Evolutionary conservation across 257 asterid species (phyloP).

Genomic region (Mentha longifolia): DNA sequence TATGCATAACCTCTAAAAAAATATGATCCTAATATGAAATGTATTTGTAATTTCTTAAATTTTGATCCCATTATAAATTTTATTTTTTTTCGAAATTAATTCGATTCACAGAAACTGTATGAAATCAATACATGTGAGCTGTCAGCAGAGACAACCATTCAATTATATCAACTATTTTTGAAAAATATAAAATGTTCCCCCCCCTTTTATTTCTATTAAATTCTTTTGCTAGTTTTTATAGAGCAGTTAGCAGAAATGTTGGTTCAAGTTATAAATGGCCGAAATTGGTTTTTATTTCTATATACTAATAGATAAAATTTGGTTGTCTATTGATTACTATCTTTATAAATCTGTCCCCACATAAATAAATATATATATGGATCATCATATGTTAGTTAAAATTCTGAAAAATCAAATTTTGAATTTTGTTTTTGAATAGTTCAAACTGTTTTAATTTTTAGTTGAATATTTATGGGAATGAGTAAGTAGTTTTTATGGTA

Average conservation of each 20-base stretch:
- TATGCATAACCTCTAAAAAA: too few relatives aligned
- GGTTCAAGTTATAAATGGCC: conserved; percentile 38
- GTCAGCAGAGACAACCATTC: conserved; percentile 20
- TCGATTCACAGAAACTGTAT: background rate
- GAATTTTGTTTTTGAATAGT: conserved; percentile 25
- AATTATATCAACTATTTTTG: conserved; percentile 2
- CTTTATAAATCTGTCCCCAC: conserved; percentile 32
- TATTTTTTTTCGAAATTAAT: background rate
- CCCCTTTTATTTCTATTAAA: background rate
- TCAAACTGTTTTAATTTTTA: background rate
- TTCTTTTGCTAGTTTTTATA: conserved; percentile 11
- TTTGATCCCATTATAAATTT: background rate
- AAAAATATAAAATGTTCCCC: background rate
- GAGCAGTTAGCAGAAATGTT: conserved; percentile 30
- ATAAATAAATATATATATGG: conserved; percentile 15
- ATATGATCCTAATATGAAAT: background rate
- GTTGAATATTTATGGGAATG: background rate
- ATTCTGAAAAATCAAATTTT: conserved; percentile 19
- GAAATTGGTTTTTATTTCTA: conserved; percentile 26
- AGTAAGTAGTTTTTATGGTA: background rate
- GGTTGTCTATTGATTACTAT: conserved; percentile 33
- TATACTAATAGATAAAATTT: conserved; percentile 11
- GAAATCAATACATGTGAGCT: conserved; percentile 25
- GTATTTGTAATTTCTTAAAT: background rate
- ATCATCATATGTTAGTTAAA: background rate